phyloP scores from a whole-genome alignment of 1,139 yeast genomes.

The Zygoascus hellenicus region DNA sequence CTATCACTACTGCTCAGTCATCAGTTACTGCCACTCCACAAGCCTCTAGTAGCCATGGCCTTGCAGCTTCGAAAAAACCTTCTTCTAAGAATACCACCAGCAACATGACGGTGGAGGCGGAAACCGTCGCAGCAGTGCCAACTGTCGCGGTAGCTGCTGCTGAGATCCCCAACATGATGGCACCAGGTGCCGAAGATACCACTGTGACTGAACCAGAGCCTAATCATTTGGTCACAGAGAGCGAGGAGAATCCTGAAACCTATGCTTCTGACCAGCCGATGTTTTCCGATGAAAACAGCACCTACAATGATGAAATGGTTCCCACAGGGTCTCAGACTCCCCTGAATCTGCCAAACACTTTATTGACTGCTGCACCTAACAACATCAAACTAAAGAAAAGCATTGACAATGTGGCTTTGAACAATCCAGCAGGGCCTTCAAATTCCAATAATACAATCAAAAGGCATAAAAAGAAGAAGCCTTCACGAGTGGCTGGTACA shows the following conservation, averaged over 20 bases:
- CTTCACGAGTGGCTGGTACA: slow-evolving; percentile 33
- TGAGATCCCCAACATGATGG: slow-evolving; percentile 6
- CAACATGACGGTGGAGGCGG: slow-evolving; percentile 40
- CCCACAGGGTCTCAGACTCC: slow-evolving; percentile 1
- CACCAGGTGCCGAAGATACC: neutral
- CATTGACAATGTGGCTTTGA: slow-evolving; percentile 28
- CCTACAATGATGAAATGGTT: neutral
- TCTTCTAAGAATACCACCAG: slow-evolving; percentile 8
- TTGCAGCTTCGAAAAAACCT: neutral
- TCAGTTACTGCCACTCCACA: slow-evolving; percentile 8
- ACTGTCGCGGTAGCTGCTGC: slow-evolving; percentile 30
- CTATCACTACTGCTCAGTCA: slow-evolving; percentile 7
- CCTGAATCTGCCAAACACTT: neutral
- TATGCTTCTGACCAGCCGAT: neutral
- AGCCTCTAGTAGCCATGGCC: neutral
- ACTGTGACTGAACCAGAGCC: neutral
- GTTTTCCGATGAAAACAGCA: slow-evolving; percentile 1
- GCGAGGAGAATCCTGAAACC: neutral
- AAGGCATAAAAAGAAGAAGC: slow-evolving; percentile 24
- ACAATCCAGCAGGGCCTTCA: neutral
- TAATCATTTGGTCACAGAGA: neutral
- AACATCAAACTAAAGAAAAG: slow-evolving; percentile 29
- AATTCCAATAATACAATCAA: slow-evolving; percentile 15
- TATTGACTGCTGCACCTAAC: slow-evolving; percentile 9
- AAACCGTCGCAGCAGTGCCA: slow-evolving; percentile 38